Base-by-base conservation (phyloP, 2,329 filamentous ascomycete species). In the Basipetospora sp. region DNA sequence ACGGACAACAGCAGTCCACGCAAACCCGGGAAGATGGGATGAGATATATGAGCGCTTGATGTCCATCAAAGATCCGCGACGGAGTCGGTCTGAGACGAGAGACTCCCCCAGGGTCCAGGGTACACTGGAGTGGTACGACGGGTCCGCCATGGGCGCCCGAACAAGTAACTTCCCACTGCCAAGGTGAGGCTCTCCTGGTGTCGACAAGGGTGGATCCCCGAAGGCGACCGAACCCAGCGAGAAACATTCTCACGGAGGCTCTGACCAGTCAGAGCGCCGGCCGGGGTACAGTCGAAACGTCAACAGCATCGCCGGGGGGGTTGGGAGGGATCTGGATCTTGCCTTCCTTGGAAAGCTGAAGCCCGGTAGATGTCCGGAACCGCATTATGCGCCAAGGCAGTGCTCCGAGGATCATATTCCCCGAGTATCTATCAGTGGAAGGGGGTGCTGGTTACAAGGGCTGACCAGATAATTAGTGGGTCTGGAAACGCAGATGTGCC, bases 41-140 rank as follows among this genome's bases (percentile, higher is more conserved):
- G 27, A 19, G 34, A 37, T 41, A 37, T 33, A 36, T 19, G 39
- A 34, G 20, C 18, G 39, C 33, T 34, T 40, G 38, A 40, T 35
- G 32, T 17, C 13, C 26, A 16, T 34, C 22, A 34, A 16, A 29
- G 39, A 41, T 41, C 39, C 39, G 39, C 39, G 39, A 41, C 39
- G 20, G 15, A 18, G 22, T 11, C 19, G 27, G 39, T 41, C 39
- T 34, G 39, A 37, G 28, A 31, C 13, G 25, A 20, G 31, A 34
- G 29, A 25, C 22, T 25, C 22, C 6, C 6, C 22, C 22, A 25
- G 6, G 22, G 22, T 25, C 6, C 28, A 31, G 27, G 31, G 18
- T 31, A 40, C 26, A 17, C 18, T 19, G n/a, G 10, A 6, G n/a
- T 28, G 22, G 22, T 17, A 15, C 18, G 16, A 18, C n/a, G n/a